Base-by-base conservation (phyloP, 2,329 filamentous ascomycete species). In the Penicillium sp. region DNA sequence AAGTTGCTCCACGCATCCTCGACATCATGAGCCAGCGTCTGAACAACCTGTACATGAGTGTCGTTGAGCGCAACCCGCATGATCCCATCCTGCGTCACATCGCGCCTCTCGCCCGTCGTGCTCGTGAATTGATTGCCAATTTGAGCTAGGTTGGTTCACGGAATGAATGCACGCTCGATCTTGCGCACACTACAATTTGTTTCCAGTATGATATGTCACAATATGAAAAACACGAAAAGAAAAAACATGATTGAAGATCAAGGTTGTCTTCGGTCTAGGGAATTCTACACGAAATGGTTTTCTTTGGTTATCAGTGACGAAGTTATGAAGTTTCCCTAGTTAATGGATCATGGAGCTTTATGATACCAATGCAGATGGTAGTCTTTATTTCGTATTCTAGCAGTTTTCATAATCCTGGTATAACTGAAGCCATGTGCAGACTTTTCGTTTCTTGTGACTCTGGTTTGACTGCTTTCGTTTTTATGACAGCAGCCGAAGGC, bases 1-100 rank as follows among this genome's bases (percentile, higher is more conserved):
- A 85, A 52, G 79, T 86, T 16, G 79, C 80, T 11, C 82, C 82
- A 1, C 79, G 79, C 66, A 85, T 86, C 57, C 83, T 86, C 78
- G 81, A 84, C 31, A 79, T 85, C 52, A 73, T 87, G 43, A 78
- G 77, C 45, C 75, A 83, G 64, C 81, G 84, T 45, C 73, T 87
- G 44, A 81, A 85, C 51, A 73, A 71, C 29, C 75, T 83, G 18
- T 86, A 85, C 69, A 83, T 85, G 76, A 68, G 75, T 22, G 76
- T 85, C 49, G 81, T 81, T 4, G 77, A 84, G 68, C 76, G 67
- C 40, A 75, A 78, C 38, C 80, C 81, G 1, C 75, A 78, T 40
- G 80, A 82, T 60, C 77, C 76, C n/a, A 72, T 83, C 31, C 69
- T 83, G 47, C 78, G 79, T 54, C 75, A 74, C 60, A 83, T 84